Conservation (phyloP, 1,139 yeast genomes). For the Protomyces macrosporus region DNA sequence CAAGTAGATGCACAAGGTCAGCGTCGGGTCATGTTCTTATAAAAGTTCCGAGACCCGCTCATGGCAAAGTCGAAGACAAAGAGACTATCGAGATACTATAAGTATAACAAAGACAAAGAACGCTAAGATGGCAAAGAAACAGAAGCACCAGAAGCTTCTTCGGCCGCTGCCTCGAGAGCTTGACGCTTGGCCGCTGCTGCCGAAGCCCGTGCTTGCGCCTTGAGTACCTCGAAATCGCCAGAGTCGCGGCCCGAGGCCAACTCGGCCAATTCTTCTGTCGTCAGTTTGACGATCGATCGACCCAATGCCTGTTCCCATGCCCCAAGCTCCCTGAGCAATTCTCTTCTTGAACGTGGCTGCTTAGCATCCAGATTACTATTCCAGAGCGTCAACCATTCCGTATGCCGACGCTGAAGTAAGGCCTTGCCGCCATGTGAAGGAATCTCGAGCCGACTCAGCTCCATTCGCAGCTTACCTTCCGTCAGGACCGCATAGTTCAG, state of each 20-base stretch:
- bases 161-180: background rate
- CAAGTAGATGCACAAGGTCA: background rate
- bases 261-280: conserved; percentile 33
- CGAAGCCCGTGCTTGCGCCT: background rate
- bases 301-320: conserved; percentile 59
- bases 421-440: conserved; percentile 59
- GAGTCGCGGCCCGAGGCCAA: conserved; percentile 31
- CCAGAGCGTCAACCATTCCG: conserved; percentile 72
- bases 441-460: conserved; percentile 51
- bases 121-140: background rate
- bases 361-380: conserved; percentile 80
- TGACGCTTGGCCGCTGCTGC: background rate
- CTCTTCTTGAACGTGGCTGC: conserved; percentile 55
- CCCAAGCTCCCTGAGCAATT: conserved; percentile 51
- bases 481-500: conserved; percentile 58
- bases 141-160: background rate
- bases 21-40: background rate
- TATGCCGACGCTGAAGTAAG: conserved; percentile 64
- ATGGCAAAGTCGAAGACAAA: background rate
- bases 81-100: background rate
- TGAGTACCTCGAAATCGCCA: conserved; percentile 3
- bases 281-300: background rate
- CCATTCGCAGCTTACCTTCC: conserved; percentile 58
- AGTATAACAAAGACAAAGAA: background rate
- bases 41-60: background rate